A percentile compares a stretch with the other conserved stretches of the same genome.
These are phyloP conservation scores for Capronia coronata DNA, from an alignment of 2,329 filamentous ascomycete species.

Conservation along the genomic window DNA sequence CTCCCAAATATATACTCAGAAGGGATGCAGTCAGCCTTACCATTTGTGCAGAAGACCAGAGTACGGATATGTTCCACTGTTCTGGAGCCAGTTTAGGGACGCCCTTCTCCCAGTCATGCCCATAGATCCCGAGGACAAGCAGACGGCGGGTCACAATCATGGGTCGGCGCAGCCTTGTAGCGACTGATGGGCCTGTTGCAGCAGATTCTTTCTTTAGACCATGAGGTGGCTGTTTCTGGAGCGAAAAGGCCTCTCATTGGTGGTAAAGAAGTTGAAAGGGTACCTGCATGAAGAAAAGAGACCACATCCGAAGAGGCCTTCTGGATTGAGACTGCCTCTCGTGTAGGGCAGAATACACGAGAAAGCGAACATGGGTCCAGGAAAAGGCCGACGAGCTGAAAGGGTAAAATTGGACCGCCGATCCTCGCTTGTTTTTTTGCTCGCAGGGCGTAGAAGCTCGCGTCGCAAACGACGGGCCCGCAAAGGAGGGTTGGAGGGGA, in stretches of 20 bases:
- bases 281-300: background rate
- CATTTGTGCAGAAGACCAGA: no score
- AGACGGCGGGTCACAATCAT: no score
- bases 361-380: background rate
- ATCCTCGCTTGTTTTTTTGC: conserved; percentile 4
- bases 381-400: background rate
- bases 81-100: background rate
- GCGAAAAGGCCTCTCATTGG: no score
- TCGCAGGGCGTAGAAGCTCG: background rate
- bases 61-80: conserved; percentile 13
- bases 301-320: background rate
- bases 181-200: no score
- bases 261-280: background rate
- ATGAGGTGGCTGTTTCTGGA: background rate
- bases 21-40: no score
- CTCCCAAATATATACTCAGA: no score
- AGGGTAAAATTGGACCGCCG: conserved; percentile 5
- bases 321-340: background rate
- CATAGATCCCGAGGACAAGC: background rate
- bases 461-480: background rate
- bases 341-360: background rate
- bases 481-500: background rate
- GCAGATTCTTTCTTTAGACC: conserved; percentile 1
- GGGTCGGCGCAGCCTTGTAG: no score
- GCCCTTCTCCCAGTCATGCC: no score